Evolutionary conservation across 768 basidiomycete genomes (phyloP), one percentile per base, ranked within the genome.

Genomic region (Tulasnella sp.): DNA sequence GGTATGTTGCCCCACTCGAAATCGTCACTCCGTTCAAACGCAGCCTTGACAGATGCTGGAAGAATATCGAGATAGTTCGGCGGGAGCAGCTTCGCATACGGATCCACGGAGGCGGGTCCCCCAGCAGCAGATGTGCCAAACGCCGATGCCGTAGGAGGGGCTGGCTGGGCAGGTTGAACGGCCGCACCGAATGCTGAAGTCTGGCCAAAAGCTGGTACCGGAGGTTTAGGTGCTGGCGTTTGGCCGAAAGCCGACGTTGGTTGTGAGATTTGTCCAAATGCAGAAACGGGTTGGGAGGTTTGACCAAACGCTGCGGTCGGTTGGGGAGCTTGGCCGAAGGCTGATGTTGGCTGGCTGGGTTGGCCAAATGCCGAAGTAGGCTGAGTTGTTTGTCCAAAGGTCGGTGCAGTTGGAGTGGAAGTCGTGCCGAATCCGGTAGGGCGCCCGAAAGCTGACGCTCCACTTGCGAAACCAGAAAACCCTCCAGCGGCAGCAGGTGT

Each of bases 1-100:
- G 90, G 90, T 63, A 92, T 75, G 84, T 84, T 64, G 78, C 88
- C 86, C 83, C 86, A 89, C 76, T 86, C 87, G 76, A 92, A 92
- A 79, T 80, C 86, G 35, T 72, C 71, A 69, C 81, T 80, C 22
- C 79, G 79, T 74, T 81, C 77, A 76, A 91, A 91, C 44, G 87
- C 87, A 6, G 84, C 83, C 76, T 82, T 77, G 68, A 82, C 85
- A 5, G 76, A 77, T 64, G 80, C 77, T 1, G 91, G 89, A 32
- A 91, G 75, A 22, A 85, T 77, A 67, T 85, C 80, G 40, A 81
- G 73, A 78, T 92, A 92, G 75, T 88, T 83, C n/a, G 76, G 75
- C 6, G 89, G 90, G 37, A 92, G 81, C 32, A 84, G 77, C 37
- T 71, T 75, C 72, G 87, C 86, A 75, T 89, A 90, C 71, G 85